Percentiles rank a stretch among this genome's conserved stretches.
Evolutionary conservation across 495 filamentous ascomycete species (phyloP).

Genomic region (Penicillium psychrofluorescens): DNA sequence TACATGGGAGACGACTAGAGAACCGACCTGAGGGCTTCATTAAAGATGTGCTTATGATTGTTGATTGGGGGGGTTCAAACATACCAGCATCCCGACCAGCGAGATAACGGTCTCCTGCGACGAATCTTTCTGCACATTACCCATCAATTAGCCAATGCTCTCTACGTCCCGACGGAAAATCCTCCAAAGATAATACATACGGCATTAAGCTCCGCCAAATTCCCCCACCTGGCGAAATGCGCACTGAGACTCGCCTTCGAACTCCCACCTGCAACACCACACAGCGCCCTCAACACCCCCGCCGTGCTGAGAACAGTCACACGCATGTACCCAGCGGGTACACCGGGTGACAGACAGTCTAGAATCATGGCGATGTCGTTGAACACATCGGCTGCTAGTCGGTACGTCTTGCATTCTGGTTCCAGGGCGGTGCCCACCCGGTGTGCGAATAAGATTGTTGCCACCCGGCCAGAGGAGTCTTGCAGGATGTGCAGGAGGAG

Average conservation of each 20-base stretch:
- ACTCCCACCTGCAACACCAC: slow-evolving; percentile 82
- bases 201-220: slow-evolving; percentile 88
- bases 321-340: slow-evolving; percentile 56
- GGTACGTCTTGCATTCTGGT: slow-evolving; percentile 91
- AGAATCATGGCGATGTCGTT: slow-evolving; percentile 88
- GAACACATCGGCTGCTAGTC: slow-evolving; percentile 83
- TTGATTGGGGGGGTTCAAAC: slow-evolving; percentile 11
- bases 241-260: slow-evolving; percentile 87
- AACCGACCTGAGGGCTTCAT: slow-evolving; percentile 51
- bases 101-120: slow-evolving; percentile 95
- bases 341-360: slow-evolving; percentile 76
- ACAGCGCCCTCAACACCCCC: slow-evolving; percentile 72
- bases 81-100: slow-evolving; percentile 78
- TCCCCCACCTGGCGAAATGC: slow-evolving; percentile 85
- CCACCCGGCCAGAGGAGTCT: slow-evolving; percentile 75
- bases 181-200: slow-evolving; percentile 34
- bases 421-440: slow-evolving; percentile 79
- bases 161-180: neutral
- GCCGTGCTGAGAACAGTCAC: slow-evolving; percentile 66
- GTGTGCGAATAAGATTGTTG: slow-evolving; percentile 89
- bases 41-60: neutral
- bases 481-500: slow-evolving; percentile 81
- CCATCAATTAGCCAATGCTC: too few species aligned
- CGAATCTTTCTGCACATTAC: slow-evolving; percentile 63
- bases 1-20: slow-evolving; percentile 68